phyloP scores from a whole-genome alignment of 352 stramenopile species.

The Globisporangium viniferum region DNA sequence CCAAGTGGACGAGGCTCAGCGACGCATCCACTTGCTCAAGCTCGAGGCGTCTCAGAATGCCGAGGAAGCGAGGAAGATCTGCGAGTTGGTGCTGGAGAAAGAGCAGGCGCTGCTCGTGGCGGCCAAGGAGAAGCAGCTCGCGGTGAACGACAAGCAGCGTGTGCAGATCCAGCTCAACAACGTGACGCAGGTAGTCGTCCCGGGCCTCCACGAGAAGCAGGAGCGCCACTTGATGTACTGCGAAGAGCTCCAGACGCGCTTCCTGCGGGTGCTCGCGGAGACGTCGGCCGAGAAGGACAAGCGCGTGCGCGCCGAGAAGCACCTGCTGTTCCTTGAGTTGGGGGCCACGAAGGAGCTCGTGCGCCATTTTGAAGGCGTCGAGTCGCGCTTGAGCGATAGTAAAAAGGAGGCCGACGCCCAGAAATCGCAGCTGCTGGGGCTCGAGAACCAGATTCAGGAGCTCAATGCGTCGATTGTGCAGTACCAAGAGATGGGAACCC shows the following conservation, averaged over 20 bases:
- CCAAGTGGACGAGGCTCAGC: conserved; percentile 47
- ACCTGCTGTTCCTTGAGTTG: conserved; percentile 47
- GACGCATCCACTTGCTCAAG: conserved; percentile 48
- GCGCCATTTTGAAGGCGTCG: conserved; percentile 35
- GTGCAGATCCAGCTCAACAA: conserved; percentile 57
- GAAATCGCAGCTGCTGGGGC: neutral
- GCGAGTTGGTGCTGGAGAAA: conserved; percentile 34
- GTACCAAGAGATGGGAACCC: neutral
- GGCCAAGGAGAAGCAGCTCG: conserved; percentile 30
- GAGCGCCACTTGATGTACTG: conserved; percentile 37
- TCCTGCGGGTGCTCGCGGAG: conserved; percentile 30
- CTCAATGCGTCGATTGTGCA: neutral
- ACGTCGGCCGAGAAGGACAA: conserved; percentile 41
- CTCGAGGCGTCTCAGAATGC: conserved; percentile 39
- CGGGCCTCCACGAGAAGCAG: conserved; percentile 33
- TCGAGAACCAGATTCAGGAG: neutral
- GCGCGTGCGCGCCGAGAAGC: conserved; percentile 37
- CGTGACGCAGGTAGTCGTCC: conserved; percentile 17
- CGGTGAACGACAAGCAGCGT: conserved; percentile 34
- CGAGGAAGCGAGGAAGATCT: conserved; percentile 31
- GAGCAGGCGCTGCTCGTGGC: conserved; percentile 34
- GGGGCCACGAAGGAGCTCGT: conserved; percentile 37
- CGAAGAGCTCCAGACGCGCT: conserved; percentile 43
- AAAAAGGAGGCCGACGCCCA: conserved; percentile 15
- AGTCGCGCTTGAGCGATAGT: conserved; percentile 21